These are phyloP conservation scores for Cladosporium colombiae DNA, from an alignment of 2,329 filamentous ascomycete genomes.

Conservation along the genomic window DNA sequence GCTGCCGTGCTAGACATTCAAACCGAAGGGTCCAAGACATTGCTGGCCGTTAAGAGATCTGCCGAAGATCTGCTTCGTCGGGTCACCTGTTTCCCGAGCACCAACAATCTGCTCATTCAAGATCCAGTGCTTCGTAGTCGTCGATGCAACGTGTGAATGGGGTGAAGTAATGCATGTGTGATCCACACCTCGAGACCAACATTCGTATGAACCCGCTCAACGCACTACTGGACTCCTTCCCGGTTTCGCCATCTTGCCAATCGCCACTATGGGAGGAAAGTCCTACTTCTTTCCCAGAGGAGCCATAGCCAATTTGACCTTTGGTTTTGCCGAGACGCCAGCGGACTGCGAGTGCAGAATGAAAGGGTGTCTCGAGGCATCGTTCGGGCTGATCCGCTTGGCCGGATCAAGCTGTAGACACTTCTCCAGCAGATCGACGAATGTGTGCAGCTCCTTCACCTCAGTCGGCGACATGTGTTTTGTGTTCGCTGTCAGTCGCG, in stretches of 20 bases:
- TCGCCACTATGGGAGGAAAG: conserved; percentile 1
- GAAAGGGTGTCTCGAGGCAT: conserved; percentile 88
- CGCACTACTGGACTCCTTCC: not conserved
- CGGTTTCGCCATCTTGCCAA: not conserved
- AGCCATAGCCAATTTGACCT: conserved; percentile 27
- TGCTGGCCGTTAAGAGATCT: conserved; percentile 3
- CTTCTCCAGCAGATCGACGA: conserved; percentile 84
- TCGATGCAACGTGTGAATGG: not conserved
- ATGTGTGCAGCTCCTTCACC: conserved; percentile 74
- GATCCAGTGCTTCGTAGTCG: not conserved
- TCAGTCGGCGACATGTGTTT: conserved; percentile 73
- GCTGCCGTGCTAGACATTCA: not conserved
- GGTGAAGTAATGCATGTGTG: not conserved
- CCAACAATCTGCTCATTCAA: not conserved
- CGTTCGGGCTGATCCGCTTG: conserved; percentile 81
- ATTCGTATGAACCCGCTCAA: not conserved
- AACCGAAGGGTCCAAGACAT: conserved; percentile 10
- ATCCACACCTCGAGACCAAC: not conserved
- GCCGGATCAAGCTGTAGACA: conserved; percentile 90
- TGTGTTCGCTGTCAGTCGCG: conserved; percentile 67
- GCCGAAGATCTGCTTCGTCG: not conserved
- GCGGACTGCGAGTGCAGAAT: conserved; percentile 48
- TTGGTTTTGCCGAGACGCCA: conserved; percentile 10
- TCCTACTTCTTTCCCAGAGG: conserved; percentile 22
- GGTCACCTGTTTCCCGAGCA: not conserved